A percentile compares a stretch with the other conserved stretches of the same genome.
These are phyloP conservation scores for Fraxinus sp. DNA, from an alignment of 305 asterid genomes.

Conservation along the genomic window DNA sequence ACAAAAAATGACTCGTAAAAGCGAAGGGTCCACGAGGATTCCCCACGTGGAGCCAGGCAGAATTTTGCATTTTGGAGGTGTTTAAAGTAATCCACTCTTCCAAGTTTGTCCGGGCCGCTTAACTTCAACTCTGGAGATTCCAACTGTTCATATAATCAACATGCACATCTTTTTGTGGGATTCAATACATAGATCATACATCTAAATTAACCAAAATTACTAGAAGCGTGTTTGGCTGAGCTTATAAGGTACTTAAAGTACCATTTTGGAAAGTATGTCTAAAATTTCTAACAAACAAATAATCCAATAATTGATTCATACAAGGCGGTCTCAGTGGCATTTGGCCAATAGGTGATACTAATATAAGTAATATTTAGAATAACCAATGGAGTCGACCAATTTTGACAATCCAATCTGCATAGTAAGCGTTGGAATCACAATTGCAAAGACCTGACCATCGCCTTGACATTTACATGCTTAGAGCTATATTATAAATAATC, in stretches of 20 bases:
- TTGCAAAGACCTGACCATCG: not conserved
- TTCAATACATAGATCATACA: constrained; percentile 21
- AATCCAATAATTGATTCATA: not conserved
- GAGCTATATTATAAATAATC: not conserved
- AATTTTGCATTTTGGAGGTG: constrained; percentile 93
- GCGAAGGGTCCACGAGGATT: constrained; percentile 99
- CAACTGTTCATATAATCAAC: constrained; percentile 78
- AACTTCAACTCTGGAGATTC: constrained; percentile 98
- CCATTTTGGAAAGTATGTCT: not conserved
- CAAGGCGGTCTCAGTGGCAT: not conserved
- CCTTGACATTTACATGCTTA: constrained; percentile 2
- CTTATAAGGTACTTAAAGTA: not conserved
- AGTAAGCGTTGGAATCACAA: constrained; percentile 1
- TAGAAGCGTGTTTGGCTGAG: not conserved
- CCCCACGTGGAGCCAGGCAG: constrained; percentile 97
- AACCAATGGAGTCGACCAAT: not conserved
- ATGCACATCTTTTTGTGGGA: constrained; percentile 35
- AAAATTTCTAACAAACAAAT: not conserved
- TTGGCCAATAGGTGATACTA: not conserved
- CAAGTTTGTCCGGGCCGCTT: constrained; percentile 85
- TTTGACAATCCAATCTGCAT: not conserved
- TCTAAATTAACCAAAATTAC: not conserved
- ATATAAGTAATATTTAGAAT: not conserved
- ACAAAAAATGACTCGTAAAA: constrained; percentile 95
- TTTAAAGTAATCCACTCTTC: constrained; percentile 70